phyloP scores from a whole-genome alignment of 1,139 yeast species.

The Pichia sp. region DNA sequence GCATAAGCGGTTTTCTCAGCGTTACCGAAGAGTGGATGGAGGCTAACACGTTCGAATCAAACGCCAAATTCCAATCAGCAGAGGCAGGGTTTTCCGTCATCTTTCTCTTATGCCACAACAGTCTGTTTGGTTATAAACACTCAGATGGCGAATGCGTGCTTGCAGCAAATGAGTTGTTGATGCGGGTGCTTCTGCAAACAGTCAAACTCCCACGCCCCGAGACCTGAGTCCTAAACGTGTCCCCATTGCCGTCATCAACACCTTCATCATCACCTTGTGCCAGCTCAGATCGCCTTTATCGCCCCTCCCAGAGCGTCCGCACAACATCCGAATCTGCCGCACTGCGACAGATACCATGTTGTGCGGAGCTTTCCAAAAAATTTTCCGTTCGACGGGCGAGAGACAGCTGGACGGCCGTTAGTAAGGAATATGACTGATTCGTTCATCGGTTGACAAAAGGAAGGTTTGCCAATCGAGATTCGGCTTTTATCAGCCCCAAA shows the following conservation, averaged over 20 bases:
- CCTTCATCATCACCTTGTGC: background rate
- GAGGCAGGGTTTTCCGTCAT: background rate
- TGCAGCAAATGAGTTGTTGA: background rate
- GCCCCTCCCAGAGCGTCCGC: background rate
- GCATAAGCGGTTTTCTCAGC: slow-evolving; percentile 40
- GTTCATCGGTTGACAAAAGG: too few species aligned
- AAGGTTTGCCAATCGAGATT: too few species aligned
- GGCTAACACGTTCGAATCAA: slow-evolving; percentile 9
- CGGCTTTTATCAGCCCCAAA: background rate
- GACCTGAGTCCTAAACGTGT: background rate
- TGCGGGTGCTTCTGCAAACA: background rate
- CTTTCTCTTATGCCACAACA: background rate
- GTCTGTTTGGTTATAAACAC: background rate
- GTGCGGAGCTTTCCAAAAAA: background rate
- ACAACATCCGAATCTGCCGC: slow-evolving; percentile 3
- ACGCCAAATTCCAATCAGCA: background rate
- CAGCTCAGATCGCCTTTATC: background rate
- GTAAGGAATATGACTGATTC: background rate
- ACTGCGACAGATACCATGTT: background rate
- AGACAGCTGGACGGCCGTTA: background rate
- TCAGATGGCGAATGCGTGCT: background rate
- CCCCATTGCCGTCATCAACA: background rate
- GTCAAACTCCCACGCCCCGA: background rate
- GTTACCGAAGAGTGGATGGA: slow-evolving; percentile 40
- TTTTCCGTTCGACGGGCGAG: background rate